Conservation (phyloP, 768 basidiomycete species). For the Fomitopsis pulvina region DNA sequence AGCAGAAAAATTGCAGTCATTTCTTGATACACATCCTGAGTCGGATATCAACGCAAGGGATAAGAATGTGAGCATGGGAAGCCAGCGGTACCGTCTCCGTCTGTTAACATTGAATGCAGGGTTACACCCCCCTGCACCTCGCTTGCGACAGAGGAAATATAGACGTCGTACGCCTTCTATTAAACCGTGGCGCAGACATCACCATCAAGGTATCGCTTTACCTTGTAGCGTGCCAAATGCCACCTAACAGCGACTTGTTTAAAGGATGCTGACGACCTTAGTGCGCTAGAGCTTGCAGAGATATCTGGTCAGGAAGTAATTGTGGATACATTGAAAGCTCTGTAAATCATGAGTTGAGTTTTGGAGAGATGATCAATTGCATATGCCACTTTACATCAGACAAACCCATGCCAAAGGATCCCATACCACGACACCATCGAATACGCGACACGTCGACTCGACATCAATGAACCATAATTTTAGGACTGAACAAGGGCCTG, state of each 20-base stretch:
- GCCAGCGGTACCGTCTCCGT: neutral
- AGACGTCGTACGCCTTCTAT: constrained; percentile 47
- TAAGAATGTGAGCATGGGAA: constrained; percentile 53
- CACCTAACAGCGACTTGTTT: constrained; percentile 2
- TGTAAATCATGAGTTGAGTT: neutral
- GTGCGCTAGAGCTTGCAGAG: constrained; percentile 52
- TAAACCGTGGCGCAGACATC: constrained; percentile 59
- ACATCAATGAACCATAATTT: too few species aligned
- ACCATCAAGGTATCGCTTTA: constrained; percentile 47
- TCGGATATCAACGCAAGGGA: constrained; percentile 56
- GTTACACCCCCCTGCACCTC: constrained; percentile 82
- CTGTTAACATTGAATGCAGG: constrained; percentile 38
- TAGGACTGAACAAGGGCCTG: too few species aligned
- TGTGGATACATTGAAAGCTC: constrained; percentile 26
- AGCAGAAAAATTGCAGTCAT: constrained; percentile 32
- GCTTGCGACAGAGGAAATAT: constrained; percentile 77
- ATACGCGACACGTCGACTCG: too few species aligned
- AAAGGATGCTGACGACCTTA: constrained; percentile 65
- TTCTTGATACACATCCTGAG: constrained; percentile 36
- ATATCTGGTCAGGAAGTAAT: constrained; percentile 53
- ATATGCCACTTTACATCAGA: neutral
- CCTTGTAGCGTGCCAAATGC: neutral
- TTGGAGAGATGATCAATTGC: neutral
- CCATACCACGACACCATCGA: too few species aligned
- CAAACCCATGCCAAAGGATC: too few species aligned